Percentiles rank a stretch among this genome's conserved stretches.
Conservation (phyloP, 1,139 yeast species). For the Candida buenavistaensis region DNA sequence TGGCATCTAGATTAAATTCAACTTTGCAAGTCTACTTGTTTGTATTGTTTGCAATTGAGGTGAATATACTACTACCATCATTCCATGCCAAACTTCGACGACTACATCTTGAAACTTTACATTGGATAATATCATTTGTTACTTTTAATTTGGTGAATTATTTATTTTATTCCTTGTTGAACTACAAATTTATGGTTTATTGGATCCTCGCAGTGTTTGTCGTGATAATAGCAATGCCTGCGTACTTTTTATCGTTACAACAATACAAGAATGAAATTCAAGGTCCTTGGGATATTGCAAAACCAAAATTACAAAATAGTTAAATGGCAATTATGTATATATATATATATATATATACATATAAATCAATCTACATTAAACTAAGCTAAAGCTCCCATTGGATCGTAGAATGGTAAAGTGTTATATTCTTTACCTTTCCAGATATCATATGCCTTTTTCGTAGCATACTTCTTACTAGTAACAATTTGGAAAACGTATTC, state of each 20-base stretch:
- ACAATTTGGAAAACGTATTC: slow-evolving; percentile 85
- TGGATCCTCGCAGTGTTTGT: slow-evolving; percentile 53
- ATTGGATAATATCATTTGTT: slow-evolving; percentile 11
- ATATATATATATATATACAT: neutral
- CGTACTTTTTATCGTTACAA: slow-evolving; percentile 69
- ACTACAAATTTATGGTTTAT: slow-evolving; percentile 33
- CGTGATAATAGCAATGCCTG: slow-evolving; percentile 62
- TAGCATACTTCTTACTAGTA: slow-evolving; percentile 54
- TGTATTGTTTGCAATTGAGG: slow-evolving; percentile 68
- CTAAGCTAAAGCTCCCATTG: slow-evolving; percentile 80
- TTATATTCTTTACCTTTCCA: slow-evolving; percentile 54
- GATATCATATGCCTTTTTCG: slow-evolving; percentile 42
- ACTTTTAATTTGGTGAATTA: slow-evolving; percentile 22
- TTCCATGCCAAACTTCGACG: slow-evolving; percentile 61
- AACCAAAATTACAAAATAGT: slow-evolving; percentile 40
- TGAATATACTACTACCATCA: slow-evolving; percentile 71
- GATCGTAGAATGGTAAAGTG: slow-evolving; percentile 77
- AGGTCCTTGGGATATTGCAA: slow-evolving; percentile 95
- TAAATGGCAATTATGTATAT: too few species aligned
- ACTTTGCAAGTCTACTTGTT: slow-evolving; percentile 82
- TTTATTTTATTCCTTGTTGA: slow-evolving; percentile 20
- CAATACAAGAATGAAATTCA: slow-evolving; percentile 83
- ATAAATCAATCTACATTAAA: neutral
- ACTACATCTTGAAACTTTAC: slow-evolving; percentile 27
- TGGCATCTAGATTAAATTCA: slow-evolving; percentile 79